Conservation (phyloP, 305 asterid species). For the Solanum hybrid region DNA sequence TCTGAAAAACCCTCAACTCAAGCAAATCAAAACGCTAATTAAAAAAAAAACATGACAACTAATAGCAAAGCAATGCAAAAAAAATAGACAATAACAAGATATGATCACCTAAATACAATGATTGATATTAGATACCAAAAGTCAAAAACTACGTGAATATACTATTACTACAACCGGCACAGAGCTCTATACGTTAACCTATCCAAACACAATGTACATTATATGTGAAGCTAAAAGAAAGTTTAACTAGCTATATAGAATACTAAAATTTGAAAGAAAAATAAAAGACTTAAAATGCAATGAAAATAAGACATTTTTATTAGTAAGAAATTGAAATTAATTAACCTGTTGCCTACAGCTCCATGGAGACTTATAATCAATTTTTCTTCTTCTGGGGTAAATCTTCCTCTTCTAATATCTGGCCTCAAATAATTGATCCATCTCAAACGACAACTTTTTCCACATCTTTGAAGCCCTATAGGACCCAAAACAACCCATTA, state of each 20-base stretch:
- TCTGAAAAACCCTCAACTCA: neutral
- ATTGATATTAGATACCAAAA: neutral
- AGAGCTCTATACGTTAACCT: neutral
- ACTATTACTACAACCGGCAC: neutral
- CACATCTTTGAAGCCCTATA: conserved; percentile 90
- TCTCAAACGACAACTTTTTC: conserved; percentile 83
- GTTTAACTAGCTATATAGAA: neutral
- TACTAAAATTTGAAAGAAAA: neutral
- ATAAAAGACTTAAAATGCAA: neutral
- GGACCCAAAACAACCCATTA: neutral
- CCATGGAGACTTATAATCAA: conserved; percentile 84
- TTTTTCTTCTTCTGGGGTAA: conserved; percentile 80
- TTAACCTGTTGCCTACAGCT: conserved; percentile 88
- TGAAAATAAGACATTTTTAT: neutral
- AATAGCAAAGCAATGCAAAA: neutral
- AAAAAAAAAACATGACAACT: neutral
- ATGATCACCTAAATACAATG: neutral
- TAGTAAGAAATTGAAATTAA: neutral
- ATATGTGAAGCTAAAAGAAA: neutral
- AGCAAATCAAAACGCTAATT: neutral
- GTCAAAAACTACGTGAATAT: neutral
- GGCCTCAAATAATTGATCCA: conserved; percentile 95
- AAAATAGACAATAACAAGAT: neutral
- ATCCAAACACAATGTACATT: neutral
- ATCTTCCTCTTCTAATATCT: conserved; percentile 86